Evolutionary conservation across 768 basidiomycete species (phyloP), one percentile per base, ranked within the genome.

Genomic region (Tulasnella sp.): DNA sequence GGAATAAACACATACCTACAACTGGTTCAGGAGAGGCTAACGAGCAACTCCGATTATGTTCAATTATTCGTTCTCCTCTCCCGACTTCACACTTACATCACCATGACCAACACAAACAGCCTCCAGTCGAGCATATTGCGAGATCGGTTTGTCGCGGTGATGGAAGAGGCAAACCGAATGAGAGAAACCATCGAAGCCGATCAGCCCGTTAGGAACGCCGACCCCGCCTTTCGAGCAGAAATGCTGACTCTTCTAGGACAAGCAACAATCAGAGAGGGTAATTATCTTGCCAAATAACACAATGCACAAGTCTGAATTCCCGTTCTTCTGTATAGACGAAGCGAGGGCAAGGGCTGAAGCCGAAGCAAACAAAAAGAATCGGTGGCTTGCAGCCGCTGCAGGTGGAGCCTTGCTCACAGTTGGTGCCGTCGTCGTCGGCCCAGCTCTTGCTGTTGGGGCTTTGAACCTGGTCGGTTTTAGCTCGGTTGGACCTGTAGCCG

Each of bases 381-480:
- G 60, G n/a, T 64, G 60, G 60, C 11, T 64, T 6, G 60, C n/a
- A 5, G n/a, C 22, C 4, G 54, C 9, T 28, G 54, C 37, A 24
- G 72, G 72, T 24, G 74, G 74, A 48, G 74, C 34, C 24, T n/a
- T 75, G 3, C 41, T 75, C n/a, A 37, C 46, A 31, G 74, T n/a
- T 75, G 74, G 74, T 12, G 40, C 74, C 40, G 40, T 40, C 28
- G 34, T 48, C 40, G 22, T 75, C 37, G 74, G 74, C 11, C 74
- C 74, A 28, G 74, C 34, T 20, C 46, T 75, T n/a, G 24, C 37
- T 12, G 74, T 75, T 20, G 74, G 74, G 6, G 74, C 28, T n/a
- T 41, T 75, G 46, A 75, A 75, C 74, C 74, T 75, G 37, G 22
- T 75, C 20, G 74, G 74, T 7, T 75, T 75, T n/a, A 75, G 74